These are phyloP conservation scores for Anastatica hierochuntica DNA, from an alignment of 345 rosid species.

Conservation along the genomic window DNA sequence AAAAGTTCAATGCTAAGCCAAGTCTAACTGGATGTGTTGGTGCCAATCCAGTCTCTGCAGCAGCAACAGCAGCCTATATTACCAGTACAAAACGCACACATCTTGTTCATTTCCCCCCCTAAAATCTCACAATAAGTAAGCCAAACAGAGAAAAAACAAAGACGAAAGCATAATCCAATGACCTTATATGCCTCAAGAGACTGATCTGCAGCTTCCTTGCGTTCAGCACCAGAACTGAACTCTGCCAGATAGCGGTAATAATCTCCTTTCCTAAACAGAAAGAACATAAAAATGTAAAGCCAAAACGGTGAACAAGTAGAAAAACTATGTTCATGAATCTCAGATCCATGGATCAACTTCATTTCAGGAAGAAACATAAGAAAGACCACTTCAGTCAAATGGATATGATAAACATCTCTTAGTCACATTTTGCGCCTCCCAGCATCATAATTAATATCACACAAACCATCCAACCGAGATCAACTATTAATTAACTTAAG, in stretches of 20 bases:
- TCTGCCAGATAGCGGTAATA: slow-evolving; percentile 44
- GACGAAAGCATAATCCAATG: background rate
- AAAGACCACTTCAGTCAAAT: too few species aligned
- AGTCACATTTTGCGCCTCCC: background rate
- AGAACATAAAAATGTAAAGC: background rate
- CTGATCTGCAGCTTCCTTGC: slow-evolving; percentile 46
- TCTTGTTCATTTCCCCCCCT: background rate
- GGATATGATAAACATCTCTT: too few species aligned
- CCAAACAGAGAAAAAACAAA: background rate
- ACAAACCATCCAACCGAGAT: background rate
- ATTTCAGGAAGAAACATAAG: background rate
- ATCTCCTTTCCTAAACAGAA: slow-evolving; percentile 43
- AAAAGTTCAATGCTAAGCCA: slow-evolving; percentile 45
- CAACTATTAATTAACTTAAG: background rate
- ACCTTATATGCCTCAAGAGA: slow-evolving; percentile 46
- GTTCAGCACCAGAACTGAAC: slow-evolving; percentile 39
- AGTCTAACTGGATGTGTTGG: slow-evolving; percentile 51
- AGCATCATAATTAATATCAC: background rate
- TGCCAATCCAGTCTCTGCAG: slow-evolving; percentile 41
- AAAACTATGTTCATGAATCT: background rate
- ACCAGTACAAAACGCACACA: background rate
- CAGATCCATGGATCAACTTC: background rate
- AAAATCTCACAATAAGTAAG: background rate
- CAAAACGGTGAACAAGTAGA: background rate
- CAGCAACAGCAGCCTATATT: slow-evolving; percentile 34